A percentile compares a stretch with the other conserved stretches of the same genome.
These are phyloP conservation scores for Ustilago cynodontis DNA, from an alignment of 1,284 basidiomycete genomes.

Conservation along the genomic window DNA sequence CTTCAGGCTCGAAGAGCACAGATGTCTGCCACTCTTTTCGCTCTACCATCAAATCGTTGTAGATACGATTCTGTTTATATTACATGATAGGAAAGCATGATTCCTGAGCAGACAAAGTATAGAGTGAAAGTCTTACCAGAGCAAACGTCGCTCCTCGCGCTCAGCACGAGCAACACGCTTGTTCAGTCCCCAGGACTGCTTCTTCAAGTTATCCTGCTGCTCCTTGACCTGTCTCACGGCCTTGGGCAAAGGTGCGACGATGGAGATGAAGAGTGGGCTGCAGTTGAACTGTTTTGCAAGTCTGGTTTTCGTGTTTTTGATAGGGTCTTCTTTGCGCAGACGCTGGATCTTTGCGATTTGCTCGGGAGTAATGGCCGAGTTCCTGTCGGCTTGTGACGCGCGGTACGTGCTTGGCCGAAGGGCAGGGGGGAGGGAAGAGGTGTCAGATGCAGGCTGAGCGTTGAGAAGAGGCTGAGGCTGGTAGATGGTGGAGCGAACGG, in stretches of 20 bases:
- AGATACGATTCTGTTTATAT: neutral
- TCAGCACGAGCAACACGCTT: conserved; percentile 57
- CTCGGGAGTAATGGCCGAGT: conserved; percentile 34
- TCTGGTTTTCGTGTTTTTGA: conserved; percentile 48
- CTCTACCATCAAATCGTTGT: no score
- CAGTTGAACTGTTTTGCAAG: conserved; percentile 62
- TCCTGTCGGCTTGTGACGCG: neutral
- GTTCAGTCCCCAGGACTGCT: conserved; percentile 60
- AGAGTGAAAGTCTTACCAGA: conserved; percentile 56
- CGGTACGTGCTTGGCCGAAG: conserved; percentile 35
- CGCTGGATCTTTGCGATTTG: conserved; percentile 62
- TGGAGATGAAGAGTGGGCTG: conserved; percentile 60
- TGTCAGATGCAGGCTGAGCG: conserved; percentile 22
- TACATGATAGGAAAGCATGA: neutral
- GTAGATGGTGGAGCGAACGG: conserved; percentile 41
- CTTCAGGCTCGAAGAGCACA: neutral
- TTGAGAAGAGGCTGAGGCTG: conserved; percentile 48
- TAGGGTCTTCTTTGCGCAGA: conserved; percentile 56
- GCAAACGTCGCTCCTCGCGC: conserved; percentile 53
- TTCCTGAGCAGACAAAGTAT: neutral
- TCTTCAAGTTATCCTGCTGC: conserved; percentile 46
- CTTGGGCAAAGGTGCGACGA: conserved; percentile 62
- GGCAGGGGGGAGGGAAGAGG: conserved; percentile 40
- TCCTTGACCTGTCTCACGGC: conserved; percentile 41
- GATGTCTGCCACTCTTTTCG: no score